Base-by-base conservation (phyloP, 78 protist genomes). In the Isochrysis galbana region DNA sequence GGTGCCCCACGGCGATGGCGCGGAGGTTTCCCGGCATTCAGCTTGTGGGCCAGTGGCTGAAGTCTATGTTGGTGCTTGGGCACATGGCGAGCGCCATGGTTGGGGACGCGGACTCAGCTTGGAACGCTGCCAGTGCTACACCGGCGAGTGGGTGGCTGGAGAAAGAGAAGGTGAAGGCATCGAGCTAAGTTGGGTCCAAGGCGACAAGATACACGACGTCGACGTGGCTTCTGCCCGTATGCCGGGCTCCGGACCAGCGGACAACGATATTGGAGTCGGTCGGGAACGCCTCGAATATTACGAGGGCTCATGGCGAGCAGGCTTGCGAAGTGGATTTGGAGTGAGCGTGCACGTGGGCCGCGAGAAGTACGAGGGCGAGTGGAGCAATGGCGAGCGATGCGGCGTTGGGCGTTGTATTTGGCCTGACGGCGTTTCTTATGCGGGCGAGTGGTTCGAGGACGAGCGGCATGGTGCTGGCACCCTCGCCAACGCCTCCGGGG, bases 371-470 rank as follows among this genome's bases (percentile, higher is more conserved):
- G 95, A 93, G 72, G 96, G 95, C 4, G 70, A 80, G 29, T 91
- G 78, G 39, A 25, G 0, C 3, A 47, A 91, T 17, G 87, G 92
- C 26, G 10, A 1, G 67, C 17, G 1, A 14, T 29, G 51, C 39
- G 92, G 92, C 34, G 36, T 19, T 4, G 91, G 93, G 44, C 47
- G 14, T 82, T 96, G 93, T 92, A 0, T 14, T 72, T 92, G 90
- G 70, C 55, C 90, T 51, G 93, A 96, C 90, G 95, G 96, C 46
- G 0, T 46, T n/a, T 23, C 32, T 25, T 96, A 96, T 83, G 95
- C 67, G 14, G 97, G 97, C n/a, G 77, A 74, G 80, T 96, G 97
- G 97, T 11, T 67, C 32, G 74, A 67, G 61, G 61, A 14, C 29
- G 61, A 51, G 61, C 61, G 61, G 61, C 61, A 51, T 14, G 61